Evolutionary conservation across 306 rosid species (phyloP).

Genomic region (Morella rubra): DNA sequence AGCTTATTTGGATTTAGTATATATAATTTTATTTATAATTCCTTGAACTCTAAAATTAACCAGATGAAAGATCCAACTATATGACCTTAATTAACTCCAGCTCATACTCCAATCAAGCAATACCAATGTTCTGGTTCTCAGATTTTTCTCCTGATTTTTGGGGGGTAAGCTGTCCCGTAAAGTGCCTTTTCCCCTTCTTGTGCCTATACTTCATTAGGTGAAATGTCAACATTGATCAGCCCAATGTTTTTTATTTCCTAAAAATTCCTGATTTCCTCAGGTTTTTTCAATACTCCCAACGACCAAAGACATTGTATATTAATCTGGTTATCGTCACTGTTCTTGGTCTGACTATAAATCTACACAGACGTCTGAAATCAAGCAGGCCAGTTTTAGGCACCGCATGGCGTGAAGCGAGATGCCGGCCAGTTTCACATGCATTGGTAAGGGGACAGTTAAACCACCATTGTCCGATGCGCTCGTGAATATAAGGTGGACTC

Average conservation of each 20-base stretch:
- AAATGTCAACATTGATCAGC: conserved; percentile 30
- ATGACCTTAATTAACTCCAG: background rate
- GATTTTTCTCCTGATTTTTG: background rate
- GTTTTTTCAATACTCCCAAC: background rate
- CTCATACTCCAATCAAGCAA: background rate
- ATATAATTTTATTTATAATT: no score
- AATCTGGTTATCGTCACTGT: background rate
- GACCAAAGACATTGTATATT: background rate
- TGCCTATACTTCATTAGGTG: conserved; percentile 4
- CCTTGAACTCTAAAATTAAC: no score
- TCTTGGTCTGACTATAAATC: background rate
- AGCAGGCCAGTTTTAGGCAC: background rate
- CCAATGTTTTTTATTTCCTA: conserved; percentile 2
- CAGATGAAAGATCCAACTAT: background rate
- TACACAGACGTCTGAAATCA: background rate
- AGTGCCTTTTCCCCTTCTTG: conserved; percentile 13
- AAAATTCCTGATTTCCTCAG: background rate
- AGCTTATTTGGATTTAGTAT: no score
- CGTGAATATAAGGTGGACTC: conserved; percentile 32
- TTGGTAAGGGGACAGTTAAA: conserved; percentile 25
- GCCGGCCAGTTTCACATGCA: conserved; percentile 21
- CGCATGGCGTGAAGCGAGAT: background rate
- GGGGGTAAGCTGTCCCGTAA: conserved; percentile 16
- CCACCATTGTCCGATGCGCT: conserved; percentile 21
- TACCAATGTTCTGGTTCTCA: background rate